These are phyloP conservation scores for Xenoacremonium recifei DNA, from an alignment of 2,329 filamentous ascomycete genomes.

Conservation along the genomic window DNA sequence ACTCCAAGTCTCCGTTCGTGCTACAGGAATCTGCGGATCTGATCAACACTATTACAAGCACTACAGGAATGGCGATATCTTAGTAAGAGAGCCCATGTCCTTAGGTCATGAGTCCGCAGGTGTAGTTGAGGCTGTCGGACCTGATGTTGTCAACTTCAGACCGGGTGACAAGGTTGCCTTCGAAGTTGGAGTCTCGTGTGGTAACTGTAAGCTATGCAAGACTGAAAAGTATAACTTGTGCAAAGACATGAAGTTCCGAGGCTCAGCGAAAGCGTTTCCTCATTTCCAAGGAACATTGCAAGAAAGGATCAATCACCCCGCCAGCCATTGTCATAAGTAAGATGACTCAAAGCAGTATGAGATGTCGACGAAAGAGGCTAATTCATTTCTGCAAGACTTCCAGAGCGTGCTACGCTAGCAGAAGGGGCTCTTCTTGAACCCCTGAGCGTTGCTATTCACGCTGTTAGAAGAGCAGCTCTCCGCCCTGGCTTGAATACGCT, in stretches of 20 bases:
- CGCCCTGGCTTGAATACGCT: conserved; percentile 17
- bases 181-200: conserved; percentile 78
- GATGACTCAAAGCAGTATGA: not conserved
- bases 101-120: conserved; percentile 59
- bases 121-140: conserved; percentile 64
- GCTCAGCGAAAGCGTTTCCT: conserved; percentile 56
- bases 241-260: conserved; percentile 74
- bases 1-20: not conserved
- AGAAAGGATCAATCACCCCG: conserved; percentile 71
- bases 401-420: conserved; percentile 54
- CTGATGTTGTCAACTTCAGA: conserved; percentile 56
- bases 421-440: conserved; percentile 51
- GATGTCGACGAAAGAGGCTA: not conserved
- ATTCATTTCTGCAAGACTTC: conserved; percentile 52
- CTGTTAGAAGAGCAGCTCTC: conserved; percentile 27
- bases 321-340: conserved; percentile 76
- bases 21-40: conserved; percentile 1
- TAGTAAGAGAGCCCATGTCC: conserved; percentile 34
- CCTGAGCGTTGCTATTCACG: conserved; percentile 51
- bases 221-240: conserved; percentile 80
- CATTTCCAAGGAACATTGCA: conserved; percentile 74
- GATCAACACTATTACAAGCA: conserved; percentile 4
- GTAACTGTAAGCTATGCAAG: conserved; percentile 69
- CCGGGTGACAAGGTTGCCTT: conserved; percentile 75
- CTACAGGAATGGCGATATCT: not conserved